Conservation (phyloP, 495 filamentous ascomycete species). For the Aspergillus sclerotiicarbonarius region DNA sequence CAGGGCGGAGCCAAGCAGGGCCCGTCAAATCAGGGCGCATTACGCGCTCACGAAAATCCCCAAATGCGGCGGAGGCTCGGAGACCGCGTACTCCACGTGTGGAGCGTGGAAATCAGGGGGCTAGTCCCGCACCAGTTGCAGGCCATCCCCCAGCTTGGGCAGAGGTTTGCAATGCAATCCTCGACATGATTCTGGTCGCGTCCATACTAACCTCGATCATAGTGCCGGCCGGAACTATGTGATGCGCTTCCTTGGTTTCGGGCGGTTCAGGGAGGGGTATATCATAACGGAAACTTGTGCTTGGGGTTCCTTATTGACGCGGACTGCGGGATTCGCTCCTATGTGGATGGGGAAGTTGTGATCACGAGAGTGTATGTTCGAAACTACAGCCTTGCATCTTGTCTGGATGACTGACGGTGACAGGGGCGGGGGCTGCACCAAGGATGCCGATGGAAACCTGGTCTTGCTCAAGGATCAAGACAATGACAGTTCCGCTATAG, state of each 20-base stretch:
- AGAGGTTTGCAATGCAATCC: too few species aligned
- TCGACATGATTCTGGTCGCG: too few species aligned
- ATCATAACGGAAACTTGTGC: conserved; percentile 46
- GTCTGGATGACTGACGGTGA: conserved; percentile 21
- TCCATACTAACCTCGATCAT: conserved; percentile 5
- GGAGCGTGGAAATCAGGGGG: too few species aligned
- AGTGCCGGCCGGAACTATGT: conserved; percentile 59
- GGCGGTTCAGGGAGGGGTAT: conserved; percentile 58
- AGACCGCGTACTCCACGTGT: too few species aligned
- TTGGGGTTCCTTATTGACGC: conserved; percentile 63
- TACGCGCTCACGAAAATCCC: too few species aligned
- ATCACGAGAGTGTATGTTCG: conserved; percentile 62
- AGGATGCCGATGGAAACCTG: conserved; percentile 41
- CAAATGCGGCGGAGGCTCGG: too few species aligned
- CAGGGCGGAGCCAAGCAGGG: too few species aligned
- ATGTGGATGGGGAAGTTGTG: conserved; percentile 62
- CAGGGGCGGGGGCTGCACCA: conserved; percentile 52
- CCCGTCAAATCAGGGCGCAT: too few species aligned
- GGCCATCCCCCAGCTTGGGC: too few species aligned
- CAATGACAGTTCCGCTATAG: conserved; percentile 25
- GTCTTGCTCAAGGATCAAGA: conserved; percentile 45
- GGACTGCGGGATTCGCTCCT: conserved; percentile 52
- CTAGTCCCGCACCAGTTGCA: too few species aligned
- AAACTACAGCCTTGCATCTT: neutral
- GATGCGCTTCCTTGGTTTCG: conserved; percentile 68